phyloP scores from a whole-genome alignment of 2,329 filamentous ascomycete species.

The Xylariaceae sp. region DNA sequence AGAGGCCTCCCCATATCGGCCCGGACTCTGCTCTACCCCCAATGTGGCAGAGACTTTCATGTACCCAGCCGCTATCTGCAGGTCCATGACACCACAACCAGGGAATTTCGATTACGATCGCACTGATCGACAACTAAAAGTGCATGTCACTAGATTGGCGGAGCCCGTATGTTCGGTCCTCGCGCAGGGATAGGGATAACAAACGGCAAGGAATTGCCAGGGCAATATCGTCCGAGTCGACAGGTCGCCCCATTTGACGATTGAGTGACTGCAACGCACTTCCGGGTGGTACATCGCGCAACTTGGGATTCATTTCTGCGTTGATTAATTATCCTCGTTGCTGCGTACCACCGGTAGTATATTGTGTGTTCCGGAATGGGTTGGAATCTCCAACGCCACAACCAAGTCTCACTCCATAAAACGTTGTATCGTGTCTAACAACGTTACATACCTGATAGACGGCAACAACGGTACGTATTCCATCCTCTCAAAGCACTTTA shows the following conservation, averaged over 20 bases:
- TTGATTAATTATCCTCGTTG: background rate
- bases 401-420: background rate
- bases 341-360: background rate
- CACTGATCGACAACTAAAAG: background rate
- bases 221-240: background rate
- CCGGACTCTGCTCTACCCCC: background rate
- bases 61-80: background rate
- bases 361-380: background rate
- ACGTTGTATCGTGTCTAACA: no score
- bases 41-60: background rate
- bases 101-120: background rate
- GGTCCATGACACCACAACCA: background rate
- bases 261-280: background rate
- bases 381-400: background rate
- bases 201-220: background rate
- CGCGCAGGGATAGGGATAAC: background rate
- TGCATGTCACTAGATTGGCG: background rate
- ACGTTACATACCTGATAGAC: background rate
- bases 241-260: background rate
- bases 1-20: background rate
- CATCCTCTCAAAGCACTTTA: background rate
- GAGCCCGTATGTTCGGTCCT: background rate
- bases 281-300: background rate
- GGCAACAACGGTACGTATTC: background rate
- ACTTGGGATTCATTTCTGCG: background rate